phyloP scores from a whole-genome alignment of 2,329 filamentous ascomycete species.

The Beauveria pseudobassiana region DNA sequence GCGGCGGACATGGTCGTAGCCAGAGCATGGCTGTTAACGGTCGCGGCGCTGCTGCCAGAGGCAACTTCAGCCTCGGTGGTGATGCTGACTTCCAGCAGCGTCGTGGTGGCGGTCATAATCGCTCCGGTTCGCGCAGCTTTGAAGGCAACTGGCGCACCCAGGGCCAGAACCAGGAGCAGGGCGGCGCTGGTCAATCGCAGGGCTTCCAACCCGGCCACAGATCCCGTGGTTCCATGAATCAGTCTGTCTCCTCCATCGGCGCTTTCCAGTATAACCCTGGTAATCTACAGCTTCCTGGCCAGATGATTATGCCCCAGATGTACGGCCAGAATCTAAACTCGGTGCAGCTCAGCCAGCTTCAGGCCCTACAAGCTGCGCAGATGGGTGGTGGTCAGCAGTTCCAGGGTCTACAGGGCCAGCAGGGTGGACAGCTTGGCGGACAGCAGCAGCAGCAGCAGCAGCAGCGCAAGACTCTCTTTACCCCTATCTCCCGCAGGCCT shows the following conservation, averaged over 20 bases:
- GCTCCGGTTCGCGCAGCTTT: constrained; percentile 85
- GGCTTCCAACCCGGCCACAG: constrained; percentile 92
- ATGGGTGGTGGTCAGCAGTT: constrained; percentile 70
- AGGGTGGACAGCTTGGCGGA: constrained; percentile 57
- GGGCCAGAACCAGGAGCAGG: constrained; percentile 52
- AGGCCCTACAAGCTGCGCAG: constrained; percentile 84
- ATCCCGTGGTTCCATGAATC: constrained; percentile 73
- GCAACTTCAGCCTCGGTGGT: constrained; percentile 32
- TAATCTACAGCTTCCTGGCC: constrained; percentile 79
- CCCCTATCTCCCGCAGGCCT: constrained; percentile 92
- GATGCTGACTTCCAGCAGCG: constrained; percentile 64
- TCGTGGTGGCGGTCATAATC: constrained; percentile 72
- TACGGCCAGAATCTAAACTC: constrained; percentile 85
- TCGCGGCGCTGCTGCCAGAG: constrained; percentile 61
- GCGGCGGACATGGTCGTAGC: constrained; percentile 63
- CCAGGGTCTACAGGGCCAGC: constrained; percentile 61
- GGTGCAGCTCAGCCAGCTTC: constrained; percentile 81
- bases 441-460: constrained; percentile 74
- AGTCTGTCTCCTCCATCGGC: constrained; percentile 75
- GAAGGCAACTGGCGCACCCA: constrained; percentile 97
- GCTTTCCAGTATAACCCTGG: constrained; percentile 76
- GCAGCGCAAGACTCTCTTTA: constrained; percentile 96
- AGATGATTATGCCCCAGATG: constrained; percentile 80
- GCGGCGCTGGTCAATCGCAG: constrained; percentile 45
- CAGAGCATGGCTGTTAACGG: constrained; percentile 83